phyloP scores from a whole-genome alignment of 2,329 filamentous ascomycete genomes.

The Grosmannia huntii region DNA sequence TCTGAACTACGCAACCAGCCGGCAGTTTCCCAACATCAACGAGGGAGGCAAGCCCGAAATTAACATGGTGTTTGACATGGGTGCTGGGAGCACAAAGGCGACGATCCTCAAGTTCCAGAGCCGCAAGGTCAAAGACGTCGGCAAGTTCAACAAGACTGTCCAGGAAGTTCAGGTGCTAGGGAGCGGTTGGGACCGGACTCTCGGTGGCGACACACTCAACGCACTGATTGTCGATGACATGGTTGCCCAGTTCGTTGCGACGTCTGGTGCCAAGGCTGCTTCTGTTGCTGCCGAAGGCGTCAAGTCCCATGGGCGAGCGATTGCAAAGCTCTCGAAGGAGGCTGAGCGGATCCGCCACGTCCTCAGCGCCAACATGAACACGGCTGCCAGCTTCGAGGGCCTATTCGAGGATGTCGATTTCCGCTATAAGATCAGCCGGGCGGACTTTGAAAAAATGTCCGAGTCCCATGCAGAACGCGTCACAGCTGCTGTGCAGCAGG shows the following conservation, averaged over 20 bases:
- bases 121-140: slow-evolving; percentile 77
- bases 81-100: slow-evolving; percentile 84
- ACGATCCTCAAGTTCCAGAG: slow-evolving; percentile 84
- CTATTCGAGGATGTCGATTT: slow-evolving; percentile 89
- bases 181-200: slow-evolving; percentile 73
- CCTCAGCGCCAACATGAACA: slow-evolving; percentile 83
- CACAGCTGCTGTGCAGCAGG: slow-evolving; percentile 54
- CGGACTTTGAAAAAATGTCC: slow-evolving; percentile 70
- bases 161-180: slow-evolving; percentile 90
- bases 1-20: slow-evolving; percentile 84
- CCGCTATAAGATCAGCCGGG: slow-evolving; percentile 72
- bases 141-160: slow-evolving; percentile 89
- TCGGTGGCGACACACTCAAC: slow-evolving; percentile 85
- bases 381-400: slow-evolving; percentile 69
- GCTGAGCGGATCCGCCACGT: slow-evolving; percentile 78
- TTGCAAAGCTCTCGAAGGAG: slow-evolving; percentile 87
- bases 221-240: slow-evolving; percentile 82
- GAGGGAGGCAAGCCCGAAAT: slow-evolving; percentile 79
- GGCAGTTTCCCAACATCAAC: slow-evolving; percentile 74
- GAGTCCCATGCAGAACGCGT: slow-evolving; percentile 57
- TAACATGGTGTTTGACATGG: slow-evolving; percentile 95
- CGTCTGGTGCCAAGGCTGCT: slow-evolving; percentile 52
- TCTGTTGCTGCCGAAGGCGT: slow-evolving; percentile 51
- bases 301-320: slow-evolving; percentile 65
- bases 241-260: slow-evolving; percentile 63